Conservation (phyloP, 1,284 basidiomycete species). For the Ganoderma boninense region DNA sequence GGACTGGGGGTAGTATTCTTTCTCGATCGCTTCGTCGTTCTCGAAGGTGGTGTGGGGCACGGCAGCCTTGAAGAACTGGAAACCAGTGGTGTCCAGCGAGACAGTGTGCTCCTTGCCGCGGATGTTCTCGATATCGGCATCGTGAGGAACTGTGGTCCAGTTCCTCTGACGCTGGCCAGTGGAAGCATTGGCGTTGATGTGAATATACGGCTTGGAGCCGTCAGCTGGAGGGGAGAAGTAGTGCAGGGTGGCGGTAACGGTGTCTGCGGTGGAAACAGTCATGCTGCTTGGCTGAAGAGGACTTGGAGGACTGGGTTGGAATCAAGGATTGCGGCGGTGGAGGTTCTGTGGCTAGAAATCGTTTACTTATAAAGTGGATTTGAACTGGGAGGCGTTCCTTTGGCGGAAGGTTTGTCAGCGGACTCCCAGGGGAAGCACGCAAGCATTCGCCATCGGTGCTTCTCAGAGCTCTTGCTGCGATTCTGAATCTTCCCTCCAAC, state of each 20-base stretch:
- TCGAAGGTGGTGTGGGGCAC: slow-evolving; percentile 54
- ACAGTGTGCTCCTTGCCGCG: slow-evolving; percentile 59
- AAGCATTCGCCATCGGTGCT: slow-evolving; percentile 12
- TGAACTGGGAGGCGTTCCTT: neutral
- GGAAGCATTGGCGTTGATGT: slow-evolving; percentile 38
- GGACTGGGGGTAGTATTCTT: slow-evolving; percentile 69
- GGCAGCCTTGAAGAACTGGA: slow-evolving; percentile 54
- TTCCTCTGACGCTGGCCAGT: slow-evolving; percentile 36
- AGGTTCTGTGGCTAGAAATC: neutral
- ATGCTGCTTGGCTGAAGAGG: slow-evolving; percentile 12
- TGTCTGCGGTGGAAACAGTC: slow-evolving; percentile 29
- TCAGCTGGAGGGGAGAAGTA: slow-evolving; percentile 45
- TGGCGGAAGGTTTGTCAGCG: slow-evolving; percentile 14
- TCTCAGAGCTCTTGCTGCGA: no score
- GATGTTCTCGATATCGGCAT: slow-evolving; percentile 60
- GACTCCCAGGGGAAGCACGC: slow-evolving; percentile 16
- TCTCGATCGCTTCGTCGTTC: slow-evolving; percentile 56
- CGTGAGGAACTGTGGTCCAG: slow-evolving; percentile 31
- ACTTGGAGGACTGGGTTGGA: neutral
- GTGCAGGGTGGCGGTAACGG: slow-evolving; percentile 36
- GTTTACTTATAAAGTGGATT: neutral
- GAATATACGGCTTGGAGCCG: slow-evolving; percentile 41
- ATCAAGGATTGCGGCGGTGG: neutral
- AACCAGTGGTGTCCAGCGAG: slow-evolving; percentile 63
- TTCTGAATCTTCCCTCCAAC: no score